A percentile compares a stretch with the other conserved stretches of the same genome.
These are phyloP conservation scores for Opeltia flavorubescens DNA, from an alignment of 495 filamentous ascomycete species.

Conservation along the genomic window DNA sequence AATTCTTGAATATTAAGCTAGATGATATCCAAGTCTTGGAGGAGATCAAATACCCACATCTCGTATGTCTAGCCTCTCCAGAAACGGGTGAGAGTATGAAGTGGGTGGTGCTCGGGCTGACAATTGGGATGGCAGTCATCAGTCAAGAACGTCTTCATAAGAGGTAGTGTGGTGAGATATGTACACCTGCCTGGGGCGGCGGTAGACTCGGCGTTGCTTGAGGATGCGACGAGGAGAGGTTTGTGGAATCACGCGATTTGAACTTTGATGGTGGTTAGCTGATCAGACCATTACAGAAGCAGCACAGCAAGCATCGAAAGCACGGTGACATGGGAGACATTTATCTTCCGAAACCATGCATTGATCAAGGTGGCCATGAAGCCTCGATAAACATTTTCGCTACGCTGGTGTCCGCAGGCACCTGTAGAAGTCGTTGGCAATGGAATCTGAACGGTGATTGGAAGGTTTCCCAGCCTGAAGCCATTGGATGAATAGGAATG, in stretches of 20 bases:
- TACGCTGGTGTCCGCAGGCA: no score
- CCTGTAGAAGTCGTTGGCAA: no score
- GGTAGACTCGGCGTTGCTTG: conserved; percentile 79
- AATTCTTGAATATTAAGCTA: conserved; percentile 97
- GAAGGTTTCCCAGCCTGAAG: no score
- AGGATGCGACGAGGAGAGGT: conserved; percentile 95
- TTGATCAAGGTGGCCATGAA: no score
- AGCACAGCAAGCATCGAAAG: conserved; percentile 37
- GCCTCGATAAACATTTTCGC: no score
- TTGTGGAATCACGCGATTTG: conserved; percentile 16
- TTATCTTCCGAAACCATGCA: no score
- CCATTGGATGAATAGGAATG: no score
- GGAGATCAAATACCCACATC: conserved; percentile 80
- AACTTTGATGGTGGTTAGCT: background rate
- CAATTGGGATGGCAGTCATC: conserved; percentile 37
- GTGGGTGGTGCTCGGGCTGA: background rate
- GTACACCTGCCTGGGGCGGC: conserved; percentile 79
- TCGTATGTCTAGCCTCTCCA: conserved; percentile 36
- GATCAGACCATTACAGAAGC: conserved; percentile 24
- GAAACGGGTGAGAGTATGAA: background rate
- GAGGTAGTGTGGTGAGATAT: conserved; percentile 91
- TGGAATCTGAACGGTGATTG: no score
- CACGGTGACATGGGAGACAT: conserved; percentile 20
- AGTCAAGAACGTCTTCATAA: conserved; percentile 97
- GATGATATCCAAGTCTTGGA: conserved; percentile 88